phyloP scores from a whole-genome alignment of 345 rosid genomes.

The Linum lewisii region DNA sequence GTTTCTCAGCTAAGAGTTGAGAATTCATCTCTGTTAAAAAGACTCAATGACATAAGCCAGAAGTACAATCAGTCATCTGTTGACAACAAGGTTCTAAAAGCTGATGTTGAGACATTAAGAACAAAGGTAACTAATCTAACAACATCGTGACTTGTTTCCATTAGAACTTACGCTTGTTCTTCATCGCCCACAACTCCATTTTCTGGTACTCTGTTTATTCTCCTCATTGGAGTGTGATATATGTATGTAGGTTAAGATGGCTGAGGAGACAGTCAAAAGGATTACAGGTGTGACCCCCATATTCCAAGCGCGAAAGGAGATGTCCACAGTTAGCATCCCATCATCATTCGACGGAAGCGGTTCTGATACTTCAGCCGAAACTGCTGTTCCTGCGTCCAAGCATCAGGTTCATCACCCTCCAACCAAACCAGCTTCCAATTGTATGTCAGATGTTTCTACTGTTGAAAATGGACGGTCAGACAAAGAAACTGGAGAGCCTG shows the following conservation, averaged over 20 bases:
- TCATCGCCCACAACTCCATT: not conserved
- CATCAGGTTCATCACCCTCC: constrained; percentile 27
- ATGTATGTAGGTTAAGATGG: constrained; percentile 23
- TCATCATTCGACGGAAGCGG: too few species aligned
- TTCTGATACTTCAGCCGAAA: constrained; percentile 45
- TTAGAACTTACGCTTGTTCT: too few species aligned
- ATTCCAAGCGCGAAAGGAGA: constrained; percentile 36
- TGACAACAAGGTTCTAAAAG: constrained; percentile 26
- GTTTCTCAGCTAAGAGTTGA: constrained; percentile 22
- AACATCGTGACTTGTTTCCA: not conserved
- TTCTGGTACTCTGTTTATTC: not conserved
- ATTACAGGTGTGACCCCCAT: constrained; percentile 16
- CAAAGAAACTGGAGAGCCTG: constrained; percentile 18
- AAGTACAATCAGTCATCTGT: constrained; percentile 25
- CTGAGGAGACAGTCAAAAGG: constrained; percentile 23
- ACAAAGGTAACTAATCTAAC: constrained; percentile 14
- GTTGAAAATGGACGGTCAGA: constrained; percentile 28
- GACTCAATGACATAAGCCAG: constrained; percentile 16
- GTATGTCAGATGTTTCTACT: constrained; percentile 33
- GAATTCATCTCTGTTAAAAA: constrained; percentile 21
- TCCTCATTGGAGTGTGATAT: not conserved
- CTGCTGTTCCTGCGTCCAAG: constrained; percentile 35
- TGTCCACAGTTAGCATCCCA: constrained; percentile 31
- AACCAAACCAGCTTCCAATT: constrained; percentile 26
- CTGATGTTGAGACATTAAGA: constrained; percentile 22